phyloP scores from a whole-genome alignment of 2,329 filamentous ascomycete genomes.

The Fusarium algeriense region DNA sequence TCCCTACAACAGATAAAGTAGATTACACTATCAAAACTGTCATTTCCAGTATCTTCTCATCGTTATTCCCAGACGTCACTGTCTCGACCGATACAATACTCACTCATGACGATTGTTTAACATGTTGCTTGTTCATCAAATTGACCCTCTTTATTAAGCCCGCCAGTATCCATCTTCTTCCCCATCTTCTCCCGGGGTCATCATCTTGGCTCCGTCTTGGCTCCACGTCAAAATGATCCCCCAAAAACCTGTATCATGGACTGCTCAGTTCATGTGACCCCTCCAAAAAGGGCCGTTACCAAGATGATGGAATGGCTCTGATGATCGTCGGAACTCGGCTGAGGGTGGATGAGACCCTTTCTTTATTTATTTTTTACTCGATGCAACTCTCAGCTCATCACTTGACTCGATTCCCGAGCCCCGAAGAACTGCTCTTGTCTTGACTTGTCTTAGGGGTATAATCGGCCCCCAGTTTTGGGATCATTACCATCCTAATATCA shows the following conservation, averaged over 20 bases:
- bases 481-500: slow-evolving; percentile 32
- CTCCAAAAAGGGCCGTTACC: slow-evolving; percentile 15
- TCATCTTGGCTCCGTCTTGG: slow-evolving; percentile 28
- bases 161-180: slow-evolving; percentile 10
- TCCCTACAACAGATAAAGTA: not conserved
- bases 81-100: slow-evolving; percentile 1
- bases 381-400: slow-evolving; percentile 6
- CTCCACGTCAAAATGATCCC: slow-evolving; percentile 20
- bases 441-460: not conserved
- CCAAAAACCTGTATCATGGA: slow-evolving; percentile 26
- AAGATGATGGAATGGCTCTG: slow-evolving; percentile 13
- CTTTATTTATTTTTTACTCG: not conserved
- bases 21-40: not conserved
- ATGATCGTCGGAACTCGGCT: slow-evolving; percentile 28
- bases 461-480: slow-evolving; percentile 14
- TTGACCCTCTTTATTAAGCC: slow-evolving; percentile 21
- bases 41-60: not conserved
- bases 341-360: slow-evolving; percentile 4
- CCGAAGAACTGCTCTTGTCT: slow-evolving; percentile 10
- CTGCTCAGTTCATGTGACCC: slow-evolving; percentile 23
- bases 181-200: slow-evolving; percentile 7
- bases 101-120: not conserved
- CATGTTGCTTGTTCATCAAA: not conserved
- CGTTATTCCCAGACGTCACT: not conserved
- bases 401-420: slow-evolving; percentile 21